Evolutionary conservation across 2,329 filamentous ascomycete genomes (phyloP).

Genomic region (Cytospora piceicola): DNA sequence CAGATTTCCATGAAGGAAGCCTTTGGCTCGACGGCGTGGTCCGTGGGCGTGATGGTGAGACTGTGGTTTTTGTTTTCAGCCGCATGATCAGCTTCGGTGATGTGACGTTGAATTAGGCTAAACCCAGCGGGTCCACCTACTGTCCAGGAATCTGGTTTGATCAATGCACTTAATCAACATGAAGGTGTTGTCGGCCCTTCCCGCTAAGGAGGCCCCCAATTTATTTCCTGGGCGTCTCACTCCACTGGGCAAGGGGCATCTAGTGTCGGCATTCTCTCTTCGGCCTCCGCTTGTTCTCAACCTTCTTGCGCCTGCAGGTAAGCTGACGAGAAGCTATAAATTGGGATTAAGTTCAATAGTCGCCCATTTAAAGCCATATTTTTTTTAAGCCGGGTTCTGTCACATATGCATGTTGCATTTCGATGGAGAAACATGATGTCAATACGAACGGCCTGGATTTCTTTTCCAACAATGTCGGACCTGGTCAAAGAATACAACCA

Average conservation of each 20-base stretch:
- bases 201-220: not conserved
- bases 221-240: too few relatives aligned
- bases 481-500: constrained; percentile 30
- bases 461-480: constrained; percentile 1
- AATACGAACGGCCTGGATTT: not conserved
- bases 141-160: not conserved
- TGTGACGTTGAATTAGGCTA: constrained; percentile 28
- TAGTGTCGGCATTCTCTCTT: too few relatives aligned
- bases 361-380: not conserved
- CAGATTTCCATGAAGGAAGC: not conserved
- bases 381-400: not conserved
- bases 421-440: not conserved
- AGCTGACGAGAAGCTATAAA: too few relatives aligned
- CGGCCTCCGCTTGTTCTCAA: not conserved
- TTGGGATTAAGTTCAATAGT: too few relatives aligned
- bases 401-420: not conserved
- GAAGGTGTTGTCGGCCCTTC: constrained; percentile 36
- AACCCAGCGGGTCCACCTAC: constrained; percentile 18
- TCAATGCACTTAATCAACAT: not conserved
- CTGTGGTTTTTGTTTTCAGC: constrained; percentile 30
- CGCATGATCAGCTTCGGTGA: constrained; percentile 32
- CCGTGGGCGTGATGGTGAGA: not conserved
- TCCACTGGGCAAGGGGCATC: too few relatives aligned
- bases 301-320: constrained; percentile 37
- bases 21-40: not conserved